phyloP scores from a whole-genome alignment of 805 yeast species.

The Zygotorulaspora chibaensis region DNA sequence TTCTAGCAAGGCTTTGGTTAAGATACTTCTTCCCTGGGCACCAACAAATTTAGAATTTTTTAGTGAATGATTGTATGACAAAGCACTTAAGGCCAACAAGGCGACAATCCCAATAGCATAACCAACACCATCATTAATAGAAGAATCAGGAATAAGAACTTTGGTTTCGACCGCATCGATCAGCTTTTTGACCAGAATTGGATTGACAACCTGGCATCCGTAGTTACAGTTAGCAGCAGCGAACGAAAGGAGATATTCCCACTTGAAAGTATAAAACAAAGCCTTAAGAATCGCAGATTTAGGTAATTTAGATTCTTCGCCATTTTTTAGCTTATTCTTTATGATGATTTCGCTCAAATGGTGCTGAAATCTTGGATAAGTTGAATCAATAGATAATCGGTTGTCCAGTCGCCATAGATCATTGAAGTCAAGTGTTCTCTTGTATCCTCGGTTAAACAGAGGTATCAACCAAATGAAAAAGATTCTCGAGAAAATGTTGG shows the following conservation, averaged over 20 bases:
- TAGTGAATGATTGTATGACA: conserved; percentile 48
- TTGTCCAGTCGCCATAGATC: conserved; percentile 3
- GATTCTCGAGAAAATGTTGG: conserved; percentile 36
- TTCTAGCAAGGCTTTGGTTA: conserved; percentile 60
- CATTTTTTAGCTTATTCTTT: conserved; percentile 24
- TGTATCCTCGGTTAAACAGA: conserved; percentile 49
- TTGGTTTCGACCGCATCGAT: conserved; percentile 50
- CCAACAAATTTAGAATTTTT: conserved; percentile 55
- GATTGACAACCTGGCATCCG: conserved; percentile 46
- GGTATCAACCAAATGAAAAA: conserved; percentile 56
- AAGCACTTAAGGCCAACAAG: conserved; percentile 40
- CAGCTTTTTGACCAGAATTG: conserved; percentile 50
- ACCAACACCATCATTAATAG: conserved; percentile 51
- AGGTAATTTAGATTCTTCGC: conserved; percentile 34
- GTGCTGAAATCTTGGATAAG: conserved; percentile 5
- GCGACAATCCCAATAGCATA: conserved; percentile 52
- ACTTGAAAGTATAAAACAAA: conserved; percentile 46
- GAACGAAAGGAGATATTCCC: conserved; percentile 41
- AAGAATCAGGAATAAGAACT: conserved; percentile 36
- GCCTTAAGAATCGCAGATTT: conserved; percentile 39
- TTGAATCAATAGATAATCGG: background rate
- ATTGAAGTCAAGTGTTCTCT: conserved; percentile 44
- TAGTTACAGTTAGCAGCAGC: conserved; percentile 45
- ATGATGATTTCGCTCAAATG: conserved; percentile 18
- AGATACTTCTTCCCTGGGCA: conserved; percentile 58